These are phyloP conservation scores for Saccharomyces paradoxus DNA, from an alignment of 805 yeast species.

Conservation along the genomic window DNA sequence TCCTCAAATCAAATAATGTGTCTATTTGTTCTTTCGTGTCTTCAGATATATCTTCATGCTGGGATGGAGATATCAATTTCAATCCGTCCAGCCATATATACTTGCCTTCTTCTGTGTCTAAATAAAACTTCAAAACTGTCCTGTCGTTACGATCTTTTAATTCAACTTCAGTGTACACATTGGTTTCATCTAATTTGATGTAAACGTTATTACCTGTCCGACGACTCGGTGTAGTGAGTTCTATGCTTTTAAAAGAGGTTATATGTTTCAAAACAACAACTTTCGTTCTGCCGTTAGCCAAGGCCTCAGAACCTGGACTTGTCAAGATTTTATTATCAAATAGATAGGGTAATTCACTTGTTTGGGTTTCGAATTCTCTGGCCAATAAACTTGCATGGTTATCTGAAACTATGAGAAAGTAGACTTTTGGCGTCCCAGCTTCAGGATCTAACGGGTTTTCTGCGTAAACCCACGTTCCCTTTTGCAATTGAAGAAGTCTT, in stretches of 20 bases:
- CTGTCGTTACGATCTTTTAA: slow-evolving; percentile 38
- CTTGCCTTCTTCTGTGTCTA: slow-evolving; percentile 61
- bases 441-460: slow-evolving; percentile 39
- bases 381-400: slow-evolving; percentile 53
- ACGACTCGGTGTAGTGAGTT: slow-evolving; percentile 31
- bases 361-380: slow-evolving; percentile 47
- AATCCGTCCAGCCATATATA: slow-evolving; percentile 76
- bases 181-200: slow-evolving; percentile 41
- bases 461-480: slow-evolving; percentile 75
- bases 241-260: slow-evolving; percentile 41
- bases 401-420: slow-evolving; percentile 57
- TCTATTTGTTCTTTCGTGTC: slow-evolving; percentile 40
- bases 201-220: not conserved
- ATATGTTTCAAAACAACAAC: slow-evolving; percentile 48
- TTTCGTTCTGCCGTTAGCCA: slow-evolving; percentile 17
- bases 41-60: slow-evolving; percentile 30
- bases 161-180: slow-evolving; percentile 47
- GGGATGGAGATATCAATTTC: slow-evolving; percentile 37
- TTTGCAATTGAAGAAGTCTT: slow-evolving; percentile 59
- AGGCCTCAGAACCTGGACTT: slow-evolving; percentile 3
- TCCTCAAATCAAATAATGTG: slow-evolving; percentile 38
- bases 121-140: slow-evolving; percentile 48
- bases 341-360: slow-evolving; percentile 44
- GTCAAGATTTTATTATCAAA: slow-evolving; percentile 43
- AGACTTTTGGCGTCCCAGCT: slow-evolving; percentile 34